Base-by-base conservation (phyloP, 106 monocot species). In the Acanthochlamys bracteata region DNA sequence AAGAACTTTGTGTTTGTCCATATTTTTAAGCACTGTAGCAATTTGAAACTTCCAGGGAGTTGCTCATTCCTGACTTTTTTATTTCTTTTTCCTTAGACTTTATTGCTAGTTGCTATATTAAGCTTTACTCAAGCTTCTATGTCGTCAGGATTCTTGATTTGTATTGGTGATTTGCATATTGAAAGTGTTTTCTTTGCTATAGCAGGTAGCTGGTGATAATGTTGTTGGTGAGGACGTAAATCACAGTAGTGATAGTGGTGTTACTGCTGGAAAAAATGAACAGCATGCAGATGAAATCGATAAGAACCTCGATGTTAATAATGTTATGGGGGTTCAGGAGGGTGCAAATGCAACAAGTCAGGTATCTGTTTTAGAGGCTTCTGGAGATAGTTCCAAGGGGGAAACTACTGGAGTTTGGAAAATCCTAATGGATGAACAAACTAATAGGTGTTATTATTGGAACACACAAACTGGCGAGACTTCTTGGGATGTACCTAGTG, bases 381-480 rank as follows among this genome's bases (percentile, higher is more conserved):
- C 81, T 57, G 83, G 53, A 19, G 68, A 57, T 59, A 80, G 86
- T 71, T 62, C 45, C 21, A 41, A 65, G 53, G 77, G 65, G 61
- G 85, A 92, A 71, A 25, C 66, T 17, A 46, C 68, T 80, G 82
- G 71, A 67, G 75, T 64, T 20, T 99, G 98, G 98, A 92, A 99
- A 71, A 23, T 83, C 54, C 80, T 89, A 25, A 66, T 92, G 76
- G 79, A 92, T 80, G 92, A 79, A 43, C 74, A 89, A 71, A 99
- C 81, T 55, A 83, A 83, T 67, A 78, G 70, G 27, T 89, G 79
- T 67, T 99, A 99, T 69, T 99, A 89, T 49, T 99, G 98, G 98
- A 99, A 99, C 67, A 89, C 81, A 17, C 46, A 77, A 62, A 99
- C 98, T 16, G 98, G 98, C 17, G 92, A 99, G 71, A 99, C 98